Percentiles rank a stretch among this genome's conserved stretches.
Conservation (phyloP, 2,329 filamentous ascomycete genomes). For the Microascus cirrosus region DNA sequence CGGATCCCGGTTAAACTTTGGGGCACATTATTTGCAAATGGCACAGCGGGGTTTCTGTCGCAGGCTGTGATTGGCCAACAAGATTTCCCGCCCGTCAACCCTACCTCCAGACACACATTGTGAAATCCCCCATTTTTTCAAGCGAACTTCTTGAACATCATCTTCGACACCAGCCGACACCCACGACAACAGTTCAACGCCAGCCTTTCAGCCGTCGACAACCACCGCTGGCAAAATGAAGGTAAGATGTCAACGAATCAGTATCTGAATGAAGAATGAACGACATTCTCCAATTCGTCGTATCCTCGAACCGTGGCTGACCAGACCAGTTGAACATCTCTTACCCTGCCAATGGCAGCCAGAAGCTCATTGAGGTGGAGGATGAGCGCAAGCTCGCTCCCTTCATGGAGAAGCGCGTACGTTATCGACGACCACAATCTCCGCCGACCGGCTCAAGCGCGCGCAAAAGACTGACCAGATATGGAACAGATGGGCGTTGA, state of each 20-base stretch:
- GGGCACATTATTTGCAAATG: background rate
- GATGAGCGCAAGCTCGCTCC: conserved; percentile 98
- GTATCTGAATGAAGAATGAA: background rate
- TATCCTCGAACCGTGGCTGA: background rate
- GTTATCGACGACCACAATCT: conserved; percentile 18
- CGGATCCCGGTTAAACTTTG: conserved; percentile 1
- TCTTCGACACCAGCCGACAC: background rate
- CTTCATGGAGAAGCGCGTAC: conserved; percentile 96
- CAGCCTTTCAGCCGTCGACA: background rate
- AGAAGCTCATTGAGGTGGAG: conserved; percentile 98
- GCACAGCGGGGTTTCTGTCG: background rate
- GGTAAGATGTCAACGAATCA: conserved; percentile 19
- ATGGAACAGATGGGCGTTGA: conserved; percentile 67
- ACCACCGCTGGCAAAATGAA: conserved; percentile 34
- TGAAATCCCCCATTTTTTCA: conserved; percentile 13
- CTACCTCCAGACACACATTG: conserved; percentile 27
- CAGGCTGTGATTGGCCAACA: conserved; percentile 18
- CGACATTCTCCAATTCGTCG: background rate
- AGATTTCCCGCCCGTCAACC: conserved; percentile 17
- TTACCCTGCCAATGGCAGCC: conserved; percentile 98
- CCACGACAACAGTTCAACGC: background rate
- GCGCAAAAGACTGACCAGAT: background rate
- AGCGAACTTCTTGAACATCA: conserved; percentile 2
- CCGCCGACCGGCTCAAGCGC: background rate
- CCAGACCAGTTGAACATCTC: conserved; percentile 47